A percentile compares a stretch with the other conserved stretches of the same genome.
Evolutionary conservation across 495 filamentous ascomycete genomes (phyloP).

Genomic region (Terfezia boudieri): DNA sequence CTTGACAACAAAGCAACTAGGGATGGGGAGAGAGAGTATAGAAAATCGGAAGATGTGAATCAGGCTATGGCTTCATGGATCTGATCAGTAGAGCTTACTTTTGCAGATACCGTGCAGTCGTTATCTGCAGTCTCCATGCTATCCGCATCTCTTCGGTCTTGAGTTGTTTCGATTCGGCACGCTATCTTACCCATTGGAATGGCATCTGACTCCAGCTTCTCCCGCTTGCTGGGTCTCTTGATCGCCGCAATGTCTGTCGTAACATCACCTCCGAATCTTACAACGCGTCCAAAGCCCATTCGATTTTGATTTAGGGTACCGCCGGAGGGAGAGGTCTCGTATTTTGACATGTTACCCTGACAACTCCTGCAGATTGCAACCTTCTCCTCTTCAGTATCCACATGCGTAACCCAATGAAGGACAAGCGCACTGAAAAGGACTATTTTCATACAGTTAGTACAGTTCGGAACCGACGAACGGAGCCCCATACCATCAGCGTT

Average conservation of each 20-base stretch:
- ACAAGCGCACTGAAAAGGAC: slow-evolving; percentile 19
- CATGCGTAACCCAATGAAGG: slow-evolving; percentile 18
- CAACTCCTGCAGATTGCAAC: background rate
- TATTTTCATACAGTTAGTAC: background rate
- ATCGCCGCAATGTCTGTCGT: background rate
- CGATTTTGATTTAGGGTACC: background rate
- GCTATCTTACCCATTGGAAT: background rate
- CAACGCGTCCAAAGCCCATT: background rate
- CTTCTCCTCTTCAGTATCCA: slow-evolving; percentile 6
- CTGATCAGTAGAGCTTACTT: background rate
- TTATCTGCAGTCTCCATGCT: background rate
- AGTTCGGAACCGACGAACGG: too few relatives aligned
- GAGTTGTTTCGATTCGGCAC: background rate
- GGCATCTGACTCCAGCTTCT: background rate
- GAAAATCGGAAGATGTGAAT: too few relatives aligned
- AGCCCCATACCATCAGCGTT: slow-evolving; percentile 14
- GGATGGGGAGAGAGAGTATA: too few relatives aligned
- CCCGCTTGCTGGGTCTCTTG: background rate
- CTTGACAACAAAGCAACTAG: too few relatives aligned
- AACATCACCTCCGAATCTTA: background rate
- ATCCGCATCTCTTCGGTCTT: background rate
- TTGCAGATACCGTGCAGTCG: background rate
- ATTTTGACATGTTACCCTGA: background rate
- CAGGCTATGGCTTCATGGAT: background rate
- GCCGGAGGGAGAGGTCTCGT: background rate